phyloP scores from a whole-genome alignment of 345 rosid species.

The Citropsis articulata region DNA sequence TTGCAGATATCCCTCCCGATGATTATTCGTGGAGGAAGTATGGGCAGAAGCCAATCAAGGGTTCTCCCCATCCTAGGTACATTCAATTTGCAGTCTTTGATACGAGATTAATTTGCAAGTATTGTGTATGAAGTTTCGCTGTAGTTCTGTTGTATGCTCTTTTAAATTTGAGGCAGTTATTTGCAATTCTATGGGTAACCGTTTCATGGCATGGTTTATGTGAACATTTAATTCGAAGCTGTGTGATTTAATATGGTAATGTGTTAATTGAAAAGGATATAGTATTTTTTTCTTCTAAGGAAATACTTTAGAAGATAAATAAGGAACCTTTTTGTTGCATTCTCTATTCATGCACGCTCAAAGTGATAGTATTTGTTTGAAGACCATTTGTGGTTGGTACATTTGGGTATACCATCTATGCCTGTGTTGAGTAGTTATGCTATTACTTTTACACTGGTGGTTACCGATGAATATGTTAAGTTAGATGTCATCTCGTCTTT shows the following conservation, averaged over 20 bases:
- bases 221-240: neutral
- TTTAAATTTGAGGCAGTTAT: neutral
- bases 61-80: conserved; percentile 86
- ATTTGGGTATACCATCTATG: neutral
- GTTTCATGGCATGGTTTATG: neutral
- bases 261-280: neutral
- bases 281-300: neutral
- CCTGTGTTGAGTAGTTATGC: neutral
- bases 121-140: neutral
- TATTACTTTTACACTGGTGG: neutral
- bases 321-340: neutral
- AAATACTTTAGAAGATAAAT: neutral
- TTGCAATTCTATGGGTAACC: neutral
- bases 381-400: neutral
- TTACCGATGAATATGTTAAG: neutral
- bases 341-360: neutral
- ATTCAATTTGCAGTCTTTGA: neutral
- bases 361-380: neutral
- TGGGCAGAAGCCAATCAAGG: conserved; percentile 84
- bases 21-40: conserved; percentile 86
- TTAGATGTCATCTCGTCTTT: neutral
- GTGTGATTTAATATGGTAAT: neutral
- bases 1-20: conserved; percentile 83
- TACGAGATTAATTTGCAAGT: neutral
- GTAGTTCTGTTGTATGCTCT: neutral